Evolutionary conservation across 2,329 filamentous ascomycete species (phyloP).

Genomic region (Aspergillus neoniger): DNA sequence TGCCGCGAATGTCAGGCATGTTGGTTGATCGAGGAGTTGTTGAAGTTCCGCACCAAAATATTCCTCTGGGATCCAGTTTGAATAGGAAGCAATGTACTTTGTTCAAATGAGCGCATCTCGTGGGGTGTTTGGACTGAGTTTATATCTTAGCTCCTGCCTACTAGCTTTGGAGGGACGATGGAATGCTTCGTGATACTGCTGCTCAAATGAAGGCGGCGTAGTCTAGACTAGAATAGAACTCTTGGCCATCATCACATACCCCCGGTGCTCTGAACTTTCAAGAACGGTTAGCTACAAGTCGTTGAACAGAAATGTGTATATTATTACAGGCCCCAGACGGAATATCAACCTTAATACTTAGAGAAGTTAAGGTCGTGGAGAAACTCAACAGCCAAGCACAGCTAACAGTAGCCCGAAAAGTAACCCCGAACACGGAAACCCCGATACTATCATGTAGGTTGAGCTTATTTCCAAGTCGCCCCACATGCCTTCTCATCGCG

Average conservation of each 20-base stretch:
- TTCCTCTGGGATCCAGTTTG: neutral
- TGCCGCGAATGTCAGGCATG: neutral
- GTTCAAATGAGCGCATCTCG: neutral
- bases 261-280: neutral
- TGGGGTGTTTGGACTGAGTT: neutral
- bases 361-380: too few species aligned
- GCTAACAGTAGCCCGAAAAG: neutral
- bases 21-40: neutral
- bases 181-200: neutral
- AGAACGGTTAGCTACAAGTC: neutral
- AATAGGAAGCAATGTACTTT: neutral
- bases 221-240: neutral
- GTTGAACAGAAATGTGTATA: too few species aligned
- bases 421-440: too few species aligned
- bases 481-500: neutral
- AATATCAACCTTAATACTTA: too few species aligned
- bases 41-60: neutral
- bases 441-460: neutral
- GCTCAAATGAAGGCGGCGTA: neutral
- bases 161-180: neutral
- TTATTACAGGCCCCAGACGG: too few species aligned
- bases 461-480: neutral
- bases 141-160: neutral
- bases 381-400: neutral
- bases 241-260: neutral